Evolutionary conservation across 2,329 filamentous ascomycete species (phyloP).

Genomic region (Podosphaera xanthii): DNA sequence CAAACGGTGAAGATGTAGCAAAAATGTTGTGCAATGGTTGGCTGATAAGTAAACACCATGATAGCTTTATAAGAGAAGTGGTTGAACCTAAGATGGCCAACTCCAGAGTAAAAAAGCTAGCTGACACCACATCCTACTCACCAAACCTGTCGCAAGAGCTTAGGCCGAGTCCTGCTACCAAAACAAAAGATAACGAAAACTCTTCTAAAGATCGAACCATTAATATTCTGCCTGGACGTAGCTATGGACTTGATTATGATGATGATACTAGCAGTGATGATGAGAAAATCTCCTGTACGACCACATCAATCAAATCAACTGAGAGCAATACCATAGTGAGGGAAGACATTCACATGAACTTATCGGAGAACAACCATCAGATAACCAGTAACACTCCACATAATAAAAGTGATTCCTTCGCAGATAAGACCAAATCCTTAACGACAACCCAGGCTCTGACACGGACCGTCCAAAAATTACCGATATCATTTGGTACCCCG

Average conservation of each 20-base stretch:
- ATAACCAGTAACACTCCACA: no score
- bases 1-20: constrained; percentile 1
- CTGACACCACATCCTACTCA: background rate
- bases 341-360: background rate
- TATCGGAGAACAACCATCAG: no score
- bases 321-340: background rate
- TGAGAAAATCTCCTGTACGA: background rate
- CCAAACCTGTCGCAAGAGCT: background rate
- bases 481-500: background rate
- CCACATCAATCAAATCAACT: background rate
- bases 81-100: background rate
- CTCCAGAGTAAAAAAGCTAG: no score
- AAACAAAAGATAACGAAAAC: background rate
- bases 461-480: background rate
- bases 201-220: background rate
- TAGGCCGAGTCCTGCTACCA: no score
- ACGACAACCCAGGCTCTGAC: no score
- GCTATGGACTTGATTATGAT: background rate
- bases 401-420: no score
- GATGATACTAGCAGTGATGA: constrained; percentile 1
- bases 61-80: background rate
- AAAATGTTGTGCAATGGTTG: constrained; percentile 1
- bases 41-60: background rate
- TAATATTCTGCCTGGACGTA: background rate
- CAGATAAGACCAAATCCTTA: no score